Percentiles rank a stretch among this genome's conserved stretches.
These are phyloP conservation scores for Spathaspora boniae DNA, from an alignment of 805 yeast genomes.

Conservation along the genomic window DNA sequence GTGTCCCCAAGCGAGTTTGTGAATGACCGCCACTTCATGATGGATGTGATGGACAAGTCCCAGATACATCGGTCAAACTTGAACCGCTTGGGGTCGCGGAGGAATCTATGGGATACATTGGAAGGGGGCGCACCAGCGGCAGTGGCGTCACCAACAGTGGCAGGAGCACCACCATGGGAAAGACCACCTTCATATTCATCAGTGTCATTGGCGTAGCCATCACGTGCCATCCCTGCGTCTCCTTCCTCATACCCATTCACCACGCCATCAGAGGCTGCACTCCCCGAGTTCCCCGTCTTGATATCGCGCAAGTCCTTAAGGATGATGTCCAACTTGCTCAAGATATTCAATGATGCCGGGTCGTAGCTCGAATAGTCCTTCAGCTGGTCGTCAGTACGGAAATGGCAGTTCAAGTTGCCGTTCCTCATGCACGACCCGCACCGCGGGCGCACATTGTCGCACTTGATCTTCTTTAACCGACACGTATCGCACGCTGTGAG, in stretches of 20 bases:
- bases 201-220: no score
- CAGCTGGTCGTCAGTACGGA: constrained; percentile 22
- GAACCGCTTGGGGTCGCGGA: not conserved
- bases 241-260: no score
- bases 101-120: constrained; percentile 1
- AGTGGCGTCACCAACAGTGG: no score
- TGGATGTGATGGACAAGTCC: constrained; percentile 32
- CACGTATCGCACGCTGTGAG: constrained; percentile 39
- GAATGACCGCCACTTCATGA: constrained; percentile 29
- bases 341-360: constrained; percentile 22
- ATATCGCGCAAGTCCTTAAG: constrained; percentile 21
- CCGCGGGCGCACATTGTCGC: constrained; percentile 33
- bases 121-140: no score
- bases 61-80: constrained; percentile 19
- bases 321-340: constrained; percentile 27
- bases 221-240: no score
- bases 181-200: no score
- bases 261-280: no score
- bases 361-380: constrained; percentile 22
- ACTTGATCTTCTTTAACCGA: constrained; percentile 32
- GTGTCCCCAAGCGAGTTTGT: constrained; percentile 11
- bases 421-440: constrained; percentile 32
- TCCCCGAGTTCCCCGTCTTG: constrained; percentile 9
- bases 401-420: constrained; percentile 26
- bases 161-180: no score